Evolutionary conservation across 108 stramenopile genomes (phyloP).

Genomic region (Pseudonitzschia pungens): DNA sequence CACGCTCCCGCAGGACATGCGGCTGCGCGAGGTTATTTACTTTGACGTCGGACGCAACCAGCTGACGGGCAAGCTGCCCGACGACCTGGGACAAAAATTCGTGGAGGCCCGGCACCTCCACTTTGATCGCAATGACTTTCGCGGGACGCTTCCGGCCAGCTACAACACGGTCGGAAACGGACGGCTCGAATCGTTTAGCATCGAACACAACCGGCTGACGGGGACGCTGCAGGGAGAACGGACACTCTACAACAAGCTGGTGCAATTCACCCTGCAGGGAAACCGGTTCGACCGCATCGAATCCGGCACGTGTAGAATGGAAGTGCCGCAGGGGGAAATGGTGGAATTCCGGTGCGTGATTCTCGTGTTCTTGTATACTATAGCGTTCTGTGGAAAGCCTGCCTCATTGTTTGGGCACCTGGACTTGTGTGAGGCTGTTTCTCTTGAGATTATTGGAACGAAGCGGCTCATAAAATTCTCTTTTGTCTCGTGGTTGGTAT

Average conservation of each 20-base stretch:
- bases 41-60: conserved; percentile 48
- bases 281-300: conserved; percentile 33
- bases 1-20: conserved; percentile 30
- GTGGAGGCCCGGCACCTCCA: conserved; percentile 37
- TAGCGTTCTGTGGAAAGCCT: background rate
- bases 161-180: conserved; percentile 47
- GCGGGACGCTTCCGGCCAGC: conserved; percentile 35
- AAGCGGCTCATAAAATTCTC: background rate
- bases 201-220: conserved; percentile 46
- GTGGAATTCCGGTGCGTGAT: conserved; percentile 10
- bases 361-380: background rate
- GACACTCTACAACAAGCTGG: conserved; percentile 17
- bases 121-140: conserved; percentile 48
- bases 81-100: conserved; percentile 26
- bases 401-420: too few relatives aligned
- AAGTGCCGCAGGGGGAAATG: conserved; percentile 21
- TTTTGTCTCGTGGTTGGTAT: background rate
- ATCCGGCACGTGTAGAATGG: conserved; percentile 29
- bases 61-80: conserved; percentile 45
- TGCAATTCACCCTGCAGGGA: conserved; percentile 28
- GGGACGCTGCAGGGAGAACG: conserved; percentile 37
- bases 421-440: too few relatives aligned
- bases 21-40: conserved; percentile 31
- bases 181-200: conserved; percentile 27
- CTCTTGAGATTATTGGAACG: background rate